phyloP scores from a whole-genome alignment of 2,329 filamentous ascomycete species.

The Sporothrix variecibatus region DNA sequence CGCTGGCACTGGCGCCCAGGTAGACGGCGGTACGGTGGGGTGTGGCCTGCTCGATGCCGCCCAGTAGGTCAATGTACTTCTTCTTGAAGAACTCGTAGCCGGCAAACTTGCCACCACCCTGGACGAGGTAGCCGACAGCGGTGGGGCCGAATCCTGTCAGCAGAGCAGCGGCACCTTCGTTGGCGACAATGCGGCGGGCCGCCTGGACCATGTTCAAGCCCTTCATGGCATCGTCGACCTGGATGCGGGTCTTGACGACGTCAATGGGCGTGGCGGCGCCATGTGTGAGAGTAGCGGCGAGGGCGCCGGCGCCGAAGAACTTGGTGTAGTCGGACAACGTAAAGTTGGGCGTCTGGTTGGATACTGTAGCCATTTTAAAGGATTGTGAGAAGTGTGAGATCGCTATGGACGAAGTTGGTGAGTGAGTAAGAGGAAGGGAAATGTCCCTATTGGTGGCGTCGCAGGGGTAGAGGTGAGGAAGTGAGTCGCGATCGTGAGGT shows the following conservation, averaged over 20 bases:
- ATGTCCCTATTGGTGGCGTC: neutral
- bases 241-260: constrained; percentile 89
- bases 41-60: constrained; percentile 49
- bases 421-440: neutral
- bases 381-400: neutral
- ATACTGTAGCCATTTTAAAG: constrained; percentile 15
- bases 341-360: constrained; percentile 42
- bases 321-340: constrained; percentile 50
- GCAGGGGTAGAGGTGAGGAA: neutral
- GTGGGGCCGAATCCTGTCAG: constrained; percentile 84
- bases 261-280: constrained; percentile 56
- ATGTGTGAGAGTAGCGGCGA: constrained; percentile 55
- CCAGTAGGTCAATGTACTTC: constrained; percentile 72
- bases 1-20: constrained; percentile 68
- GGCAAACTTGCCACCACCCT: constrained; percentile 88
- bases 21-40: constrained; percentile 62
- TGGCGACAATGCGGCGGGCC: constrained; percentile 74
- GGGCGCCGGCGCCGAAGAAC: constrained; percentile 55
- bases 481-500: neutral
- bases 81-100: constrained; percentile 96
- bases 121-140: constrained; percentile 83
- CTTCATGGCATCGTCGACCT: constrained; percentile 84
- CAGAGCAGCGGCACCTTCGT: constrained; percentile 77
- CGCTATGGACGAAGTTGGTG: neutral
- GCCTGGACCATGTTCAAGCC: constrained; percentile 80